These are phyloP conservation scores for Trichoderma sp. DNA, from an alignment of 2,329 filamentous ascomycete genomes.

Conservation along the genomic window DNA sequence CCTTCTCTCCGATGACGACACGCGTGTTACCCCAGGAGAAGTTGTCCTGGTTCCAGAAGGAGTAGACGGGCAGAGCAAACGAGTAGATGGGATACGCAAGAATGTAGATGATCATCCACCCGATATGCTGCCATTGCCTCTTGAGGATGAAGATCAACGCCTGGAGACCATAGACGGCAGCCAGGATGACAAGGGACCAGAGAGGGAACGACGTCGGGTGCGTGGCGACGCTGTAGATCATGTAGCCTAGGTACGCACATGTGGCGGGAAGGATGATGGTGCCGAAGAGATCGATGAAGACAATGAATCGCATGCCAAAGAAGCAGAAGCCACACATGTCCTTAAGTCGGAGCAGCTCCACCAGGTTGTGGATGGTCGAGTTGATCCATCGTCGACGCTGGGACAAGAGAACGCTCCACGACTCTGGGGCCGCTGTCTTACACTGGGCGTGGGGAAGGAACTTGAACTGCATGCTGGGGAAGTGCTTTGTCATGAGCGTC, in stretches of 20 bases:
- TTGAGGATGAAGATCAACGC: constrained; percentile 96
- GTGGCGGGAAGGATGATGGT: constrained; percentile 91
- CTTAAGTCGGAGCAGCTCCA: constrained; percentile 84
- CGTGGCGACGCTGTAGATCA: constrained; percentile 78
- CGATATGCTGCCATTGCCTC: constrained; percentile 96
- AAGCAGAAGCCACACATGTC: constrained; percentile 99
- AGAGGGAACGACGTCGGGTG: constrained; percentile 74
- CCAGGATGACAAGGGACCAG: constrained; percentile 87
- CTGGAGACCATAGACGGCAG: constrained; percentile 91
- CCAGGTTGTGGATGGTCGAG: constrained; percentile 95
- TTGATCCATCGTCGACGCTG: constrained; percentile 99
- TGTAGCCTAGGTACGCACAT: constrained; percentile 80
- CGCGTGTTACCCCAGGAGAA: constrained; percentile 99
- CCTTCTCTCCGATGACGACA: constrained; percentile 93
- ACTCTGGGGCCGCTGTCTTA: constrained; percentile 89
- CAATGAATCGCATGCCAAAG: constrained; percentile 96
- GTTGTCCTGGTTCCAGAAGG: constrained; percentile 99
- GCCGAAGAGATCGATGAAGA: constrained; percentile 90
- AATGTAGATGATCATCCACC: constrained; percentile 99
- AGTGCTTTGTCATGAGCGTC: constrained; percentile 97
- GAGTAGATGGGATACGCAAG: constrained; percentile 94
- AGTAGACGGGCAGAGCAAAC: constrained; percentile 88
- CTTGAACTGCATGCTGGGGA: constrained; percentile 94
- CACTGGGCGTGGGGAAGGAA: constrained; percentile 93
- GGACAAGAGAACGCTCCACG: constrained; percentile 92